Percentiles rank a stretch among this genome's conserved stretches.
These are phyloP conservation scores for Fraxinus latifolia DNA, from an alignment of 305 asterid genomes.

Conservation along the genomic window DNA sequence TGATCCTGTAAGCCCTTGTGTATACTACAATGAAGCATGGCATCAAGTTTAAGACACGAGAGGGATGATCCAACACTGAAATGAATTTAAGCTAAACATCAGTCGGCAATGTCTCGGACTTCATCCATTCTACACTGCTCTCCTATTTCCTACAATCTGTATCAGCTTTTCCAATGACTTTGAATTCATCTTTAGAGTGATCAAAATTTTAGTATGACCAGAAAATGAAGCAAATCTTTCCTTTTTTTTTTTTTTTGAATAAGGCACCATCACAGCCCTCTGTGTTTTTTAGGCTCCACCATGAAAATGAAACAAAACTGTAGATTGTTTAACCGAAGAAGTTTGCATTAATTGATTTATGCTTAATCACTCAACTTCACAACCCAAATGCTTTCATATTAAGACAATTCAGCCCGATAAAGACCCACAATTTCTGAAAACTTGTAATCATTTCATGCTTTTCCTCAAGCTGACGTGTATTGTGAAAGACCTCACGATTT, in stretches of 20 bases:
- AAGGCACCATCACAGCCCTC: neutral
- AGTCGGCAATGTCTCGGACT: neutral
- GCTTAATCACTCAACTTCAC: slow-evolving; percentile 5
- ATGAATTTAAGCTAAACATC: neutral
- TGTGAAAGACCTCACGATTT: neutral
- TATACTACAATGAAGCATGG: neutral
- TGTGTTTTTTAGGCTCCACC: neutral
- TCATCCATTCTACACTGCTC: neutral
- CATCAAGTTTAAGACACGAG: neutral
- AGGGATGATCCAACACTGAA: neutral
- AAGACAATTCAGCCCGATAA: neutral
- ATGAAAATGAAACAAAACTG: neutral
- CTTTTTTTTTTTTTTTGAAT: neutral
- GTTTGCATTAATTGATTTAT: slow-evolving; percentile 6
- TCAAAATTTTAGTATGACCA: neutral
- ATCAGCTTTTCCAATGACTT: neutral
- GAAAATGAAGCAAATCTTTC: neutral
- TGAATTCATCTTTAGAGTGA: neutral
- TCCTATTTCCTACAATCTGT: neutral
- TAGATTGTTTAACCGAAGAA: slow-evolving; percentile 1
- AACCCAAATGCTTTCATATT: slow-evolving; percentile 4
- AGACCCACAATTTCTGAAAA: neutral
- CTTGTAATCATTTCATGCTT: neutral
- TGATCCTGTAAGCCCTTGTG: neutral
- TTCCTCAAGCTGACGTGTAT: neutral